These are phyloP conservation scores for Mollisia scopiformis DNA, from an alignment of 2,329 filamentous ascomycete genomes.

Conservation along the genomic window DNA sequence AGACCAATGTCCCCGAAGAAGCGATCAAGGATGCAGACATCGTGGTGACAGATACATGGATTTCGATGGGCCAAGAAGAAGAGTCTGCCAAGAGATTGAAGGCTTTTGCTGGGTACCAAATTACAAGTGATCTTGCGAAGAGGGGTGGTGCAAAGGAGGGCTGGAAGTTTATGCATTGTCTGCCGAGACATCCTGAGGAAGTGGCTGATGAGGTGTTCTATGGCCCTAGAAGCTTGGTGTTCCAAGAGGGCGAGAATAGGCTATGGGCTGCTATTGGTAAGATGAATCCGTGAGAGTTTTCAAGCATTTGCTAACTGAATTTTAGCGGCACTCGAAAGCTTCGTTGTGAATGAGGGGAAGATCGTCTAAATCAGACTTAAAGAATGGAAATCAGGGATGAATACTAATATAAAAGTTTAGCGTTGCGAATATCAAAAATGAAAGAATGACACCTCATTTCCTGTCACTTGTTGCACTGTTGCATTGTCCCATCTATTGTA, in stretches of 20 bases:
- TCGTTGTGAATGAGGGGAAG: constrained; percentile 92
- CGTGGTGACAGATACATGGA: constrained; percentile 95
- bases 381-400: not conserved
- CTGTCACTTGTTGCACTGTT: not conserved
- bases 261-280: constrained; percentile 84
- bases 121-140: constrained; percentile 83
- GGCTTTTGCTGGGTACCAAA: constrained; percentile 88
- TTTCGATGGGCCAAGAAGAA: constrained; percentile 96
- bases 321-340: constrained; percentile 76
- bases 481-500: not conserved
- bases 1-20: constrained; percentile 82
- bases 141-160: constrained; percentile 82
- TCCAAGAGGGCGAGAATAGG: constrained; percentile 92
- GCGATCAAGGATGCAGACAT: constrained; percentile 84
- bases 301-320: constrained; percentile 16
- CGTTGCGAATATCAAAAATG: constrained; percentile 2
- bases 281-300: constrained; percentile 36
- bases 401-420: constrained; percentile 19
- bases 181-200: constrained; percentile 90
- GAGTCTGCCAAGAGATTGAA: constrained; percentile 77
- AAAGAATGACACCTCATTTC: not conserved
- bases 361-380: constrained; percentile 46
- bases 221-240: constrained; percentile 81
- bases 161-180: constrained; percentile 99
- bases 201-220: constrained; percentile 96